Evolutionary conservation across 148 eudicot genomes (phyloP).

Genomic region (Nyssa sinensis): DNA sequence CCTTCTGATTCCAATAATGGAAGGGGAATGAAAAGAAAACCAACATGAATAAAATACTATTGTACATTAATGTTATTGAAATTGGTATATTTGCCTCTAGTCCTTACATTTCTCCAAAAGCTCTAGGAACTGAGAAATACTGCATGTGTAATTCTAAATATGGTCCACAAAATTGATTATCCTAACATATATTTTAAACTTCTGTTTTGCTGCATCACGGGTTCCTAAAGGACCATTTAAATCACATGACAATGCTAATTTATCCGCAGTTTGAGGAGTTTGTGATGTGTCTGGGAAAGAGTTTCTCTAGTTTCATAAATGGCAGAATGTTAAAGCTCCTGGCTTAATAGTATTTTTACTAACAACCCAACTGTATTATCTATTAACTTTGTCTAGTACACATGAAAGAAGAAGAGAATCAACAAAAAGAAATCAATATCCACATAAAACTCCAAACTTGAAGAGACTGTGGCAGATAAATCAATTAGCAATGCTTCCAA

Average conservation of each 20-base stretch:
- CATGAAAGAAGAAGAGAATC: background rate
- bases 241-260: background rate
- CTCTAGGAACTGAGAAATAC: too few relatives aligned
- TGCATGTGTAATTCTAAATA: background rate
- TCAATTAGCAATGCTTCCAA: constrained; percentile 19
- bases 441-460: background rate
- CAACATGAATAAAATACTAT: background rate
- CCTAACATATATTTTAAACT: too few relatives aligned
- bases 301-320: too few relatives aligned
- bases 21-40: background rate
- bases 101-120: too few relatives aligned
- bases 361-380: background rate
- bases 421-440: background rate
- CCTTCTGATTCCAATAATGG: background rate
- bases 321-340: background rate
- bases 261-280: background rate
- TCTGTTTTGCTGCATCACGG: background rate
- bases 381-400: background rate
- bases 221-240: background rate
- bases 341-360: background rate
- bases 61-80: background rate
- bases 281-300: background rate
- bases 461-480: constrained; percentile 9
- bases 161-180: too few relatives aligned
- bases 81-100: background rate